Base-by-base conservation (phyloP, 2,329 filamentous ascomycete species). In the Alternaria arbusti region DNA sequence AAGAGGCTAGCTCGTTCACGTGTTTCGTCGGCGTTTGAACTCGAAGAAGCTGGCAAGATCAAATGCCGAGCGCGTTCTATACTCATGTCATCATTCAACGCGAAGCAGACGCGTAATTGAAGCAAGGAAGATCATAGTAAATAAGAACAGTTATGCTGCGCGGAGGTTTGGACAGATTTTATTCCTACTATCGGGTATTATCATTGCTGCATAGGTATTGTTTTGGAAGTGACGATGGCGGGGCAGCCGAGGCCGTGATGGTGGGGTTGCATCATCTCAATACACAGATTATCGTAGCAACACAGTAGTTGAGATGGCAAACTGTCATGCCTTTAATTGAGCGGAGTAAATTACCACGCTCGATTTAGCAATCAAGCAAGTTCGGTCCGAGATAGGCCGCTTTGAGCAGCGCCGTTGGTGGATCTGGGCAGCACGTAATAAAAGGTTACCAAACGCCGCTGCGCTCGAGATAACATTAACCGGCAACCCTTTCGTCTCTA, bases 301-400 rank as follows among this genome's bases (percentile, higher is more conserved):
- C 69, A 76, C 51, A 23, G 10, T 22, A n/a, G 4, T 45, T 10
- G 1, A 12, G 7, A 26, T 15, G 20, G 12, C 32, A 54, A 26
- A 44, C 5, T 50, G 49, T 4, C 30, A 20, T 13, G 15, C 11
- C 50, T 3, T 25, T 22, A 45, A 40, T 23, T 40, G 20, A 51
- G 36, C 64, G 54, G 52, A 57, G 62, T 51, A 63, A 64, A 62
- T 68, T 71, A 61, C 63, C 46, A 65, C 62, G 59, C 45, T 44
- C 9, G 9, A 51, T 26, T 49, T 44, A 30, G 28, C 25, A 25
- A 56, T 36, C 23, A 57, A 51, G 22, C 7, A 51, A 8, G 30
- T 57, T 72, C 71, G 73, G 72, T 67, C 66, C 65, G 67, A 71
- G 65, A 66, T 72, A 61, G 32, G 51, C 71, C 70, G 71, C 63